phyloP scores from a whole-genome alignment of 257 asterid species.

The Solanum phureja region DNA sequence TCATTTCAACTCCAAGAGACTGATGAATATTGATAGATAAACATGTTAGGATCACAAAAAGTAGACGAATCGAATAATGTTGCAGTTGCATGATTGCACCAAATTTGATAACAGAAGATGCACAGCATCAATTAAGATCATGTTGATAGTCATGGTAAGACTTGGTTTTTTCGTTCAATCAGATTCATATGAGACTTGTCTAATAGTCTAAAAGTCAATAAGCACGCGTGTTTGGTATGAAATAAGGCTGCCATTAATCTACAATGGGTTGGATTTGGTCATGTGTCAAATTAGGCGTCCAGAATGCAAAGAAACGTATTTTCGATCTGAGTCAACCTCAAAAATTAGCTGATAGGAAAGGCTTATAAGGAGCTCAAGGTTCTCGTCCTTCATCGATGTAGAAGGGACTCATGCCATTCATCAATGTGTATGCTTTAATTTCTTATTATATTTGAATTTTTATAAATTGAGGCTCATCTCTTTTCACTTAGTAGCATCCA shows the following conservation, averaged over 20 bases:
- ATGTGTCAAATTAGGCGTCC: background rate
- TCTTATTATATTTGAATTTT: background rate
- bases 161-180: background rate
- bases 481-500: background rate
- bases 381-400: background rate
- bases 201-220: background rate
- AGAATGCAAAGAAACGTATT: background rate
- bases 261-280: background rate
- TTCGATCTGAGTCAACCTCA: background rate
- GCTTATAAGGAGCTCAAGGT: background rate
- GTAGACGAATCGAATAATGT: background rate
- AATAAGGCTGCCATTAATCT: background rate
- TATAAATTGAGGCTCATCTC: background rate
- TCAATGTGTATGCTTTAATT: background rate
- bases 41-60: background rate
- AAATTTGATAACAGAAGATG: background rate
- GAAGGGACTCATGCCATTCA: background rate
- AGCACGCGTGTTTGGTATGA: background rate
- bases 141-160: background rate
- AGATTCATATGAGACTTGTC: background rate
- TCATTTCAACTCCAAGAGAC: constrained; percentile 6
- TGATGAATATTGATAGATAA: background rate
- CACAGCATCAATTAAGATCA: background rate
- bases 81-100: background rate
- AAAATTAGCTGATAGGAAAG: too few species aligned